Percentiles rank a stretch among this genome's conserved stretches.
Conservation (phyloP, 306 rosid species). For the Benincasa hispida region DNA sequence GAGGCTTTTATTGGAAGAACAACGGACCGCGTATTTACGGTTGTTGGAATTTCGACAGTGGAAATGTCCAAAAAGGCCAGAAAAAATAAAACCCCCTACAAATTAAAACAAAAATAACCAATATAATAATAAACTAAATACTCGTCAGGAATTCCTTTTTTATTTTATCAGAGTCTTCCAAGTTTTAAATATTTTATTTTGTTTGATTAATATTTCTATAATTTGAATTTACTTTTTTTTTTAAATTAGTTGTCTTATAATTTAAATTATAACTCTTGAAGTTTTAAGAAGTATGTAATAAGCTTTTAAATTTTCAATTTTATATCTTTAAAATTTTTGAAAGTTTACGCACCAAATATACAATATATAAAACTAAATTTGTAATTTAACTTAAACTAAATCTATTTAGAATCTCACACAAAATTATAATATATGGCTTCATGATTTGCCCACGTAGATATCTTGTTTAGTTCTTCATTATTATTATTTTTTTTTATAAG, state of each 20-base stretch:
- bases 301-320: too few relatives aligned
- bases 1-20: constrained; percentile 27
- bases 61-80: neutral
- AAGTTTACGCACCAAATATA: too few relatives aligned
- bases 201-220: neutral
- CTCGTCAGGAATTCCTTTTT: neutral
- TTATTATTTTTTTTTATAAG: too few relatives aligned
- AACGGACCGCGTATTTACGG: constrained; percentile 42
- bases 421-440: too few relatives aligned
- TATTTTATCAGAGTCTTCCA: neutral
- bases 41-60: constrained; percentile 6
- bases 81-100: neutral
- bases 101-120: neutral
- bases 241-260: neutral
- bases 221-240: neutral
- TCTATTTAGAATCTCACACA: too few relatives aligned
- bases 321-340: too few relatives aligned
- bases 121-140: neutral
- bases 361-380: too few relatives aligned
- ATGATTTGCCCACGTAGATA: too few relatives aligned
- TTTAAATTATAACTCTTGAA: too few relatives aligned
- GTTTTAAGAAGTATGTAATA: too few relatives aligned
- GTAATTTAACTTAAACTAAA: too few relatives aligned
- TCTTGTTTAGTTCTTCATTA: too few relatives aligned
- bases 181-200: neutral